Conservation (phyloP, 192 early-diverging fungal species). For the Backusella morwellensis region DNA sequence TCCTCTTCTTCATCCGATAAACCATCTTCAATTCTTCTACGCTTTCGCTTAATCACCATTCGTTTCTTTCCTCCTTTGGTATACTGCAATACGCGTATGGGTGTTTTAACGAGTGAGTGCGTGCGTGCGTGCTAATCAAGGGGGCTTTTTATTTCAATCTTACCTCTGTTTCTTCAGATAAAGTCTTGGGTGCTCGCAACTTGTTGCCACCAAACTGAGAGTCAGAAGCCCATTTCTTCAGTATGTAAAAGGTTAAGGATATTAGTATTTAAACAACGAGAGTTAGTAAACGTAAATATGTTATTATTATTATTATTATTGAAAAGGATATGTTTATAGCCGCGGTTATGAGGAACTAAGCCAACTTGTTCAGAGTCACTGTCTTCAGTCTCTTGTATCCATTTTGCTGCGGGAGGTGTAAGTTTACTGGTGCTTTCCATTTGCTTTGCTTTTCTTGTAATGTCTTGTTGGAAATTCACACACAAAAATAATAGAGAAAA, state of each 20-base stretch:
- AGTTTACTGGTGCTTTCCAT: not conserved
- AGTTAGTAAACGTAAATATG: not conserved
- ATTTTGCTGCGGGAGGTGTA: conserved; percentile 24
- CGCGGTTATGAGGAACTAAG: conserved; percentile 62
- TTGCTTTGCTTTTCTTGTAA: not conserved
- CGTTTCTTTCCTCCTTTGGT: conserved; percentile 39
- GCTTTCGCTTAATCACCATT: conserved; percentile 35
- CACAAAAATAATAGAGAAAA: not conserved
- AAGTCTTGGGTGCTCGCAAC: conserved; percentile 40
- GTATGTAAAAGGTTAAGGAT: conserved; percentile 35
- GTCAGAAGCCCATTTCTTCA: conserved; percentile 51
- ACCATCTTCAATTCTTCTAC: conserved; percentile 23
- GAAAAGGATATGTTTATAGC: conserved; percentile 60
- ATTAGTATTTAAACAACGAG: not conserved
- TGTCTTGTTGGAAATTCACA: not conserved
- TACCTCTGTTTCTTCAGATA: conserved; percentile 31
- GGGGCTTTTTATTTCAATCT: conserved; percentile 8
- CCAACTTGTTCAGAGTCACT: conserved; percentile 45
- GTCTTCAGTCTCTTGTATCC: conserved; percentile 29
- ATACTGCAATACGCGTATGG: conserved; percentile 19
- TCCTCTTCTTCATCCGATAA: conserved; percentile 52
- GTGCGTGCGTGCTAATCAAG: conserved; percentile 12
- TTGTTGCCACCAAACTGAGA: conserved; percentile 44
- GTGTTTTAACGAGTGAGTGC: too few relatives aligned
- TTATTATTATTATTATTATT: not conserved